A percentile compares a stretch with the other conserved stretches of the same genome.
Conservation (phyloP, 2,329 filamentous ascomycete species). For the Penicillium paneum region DNA sequence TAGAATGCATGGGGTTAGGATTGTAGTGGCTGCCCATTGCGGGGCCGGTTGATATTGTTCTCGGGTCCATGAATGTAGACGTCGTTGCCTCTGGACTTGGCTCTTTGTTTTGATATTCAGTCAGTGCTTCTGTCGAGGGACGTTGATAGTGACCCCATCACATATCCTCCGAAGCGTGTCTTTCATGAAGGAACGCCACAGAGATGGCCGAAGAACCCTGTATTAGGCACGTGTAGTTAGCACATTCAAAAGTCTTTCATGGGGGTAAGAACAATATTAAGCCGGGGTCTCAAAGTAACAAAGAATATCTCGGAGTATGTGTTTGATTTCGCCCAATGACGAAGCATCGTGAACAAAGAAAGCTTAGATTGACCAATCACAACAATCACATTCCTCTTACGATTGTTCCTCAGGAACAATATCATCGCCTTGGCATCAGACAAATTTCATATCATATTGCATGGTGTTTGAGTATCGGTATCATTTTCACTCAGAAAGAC, state of each 20-base stretch:
- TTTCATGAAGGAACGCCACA: background rate
- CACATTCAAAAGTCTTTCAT: background rate
- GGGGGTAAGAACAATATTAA: constrained; percentile 7
- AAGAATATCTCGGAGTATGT: background rate
- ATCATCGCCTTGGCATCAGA: background rate
- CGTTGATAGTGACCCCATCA: background rate
- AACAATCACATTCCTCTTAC: background rate
- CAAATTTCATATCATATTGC: background rate
- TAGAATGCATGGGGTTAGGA: background rate
- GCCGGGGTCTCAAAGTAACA: background rate
- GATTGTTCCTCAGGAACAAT: constrained; percentile 10
- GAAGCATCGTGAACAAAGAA: background rate
- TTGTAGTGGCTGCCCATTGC: background rate
- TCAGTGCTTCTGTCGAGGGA: background rate
- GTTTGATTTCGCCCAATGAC: background rate
- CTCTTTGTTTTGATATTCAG: background rate
- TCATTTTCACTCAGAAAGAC: background rate
- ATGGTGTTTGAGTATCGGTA: background rate
- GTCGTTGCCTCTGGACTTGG: background rate
- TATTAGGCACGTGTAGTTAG: background rate
- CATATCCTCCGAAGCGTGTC: background rate
- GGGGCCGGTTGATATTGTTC: constrained; percentile 6
- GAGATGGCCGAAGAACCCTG: background rate
- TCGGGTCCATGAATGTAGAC: background rate
- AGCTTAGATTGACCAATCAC: background rate